Conservation (phyloP, 148 eudicot species). For the Rhododendron ovatum region DNA sequence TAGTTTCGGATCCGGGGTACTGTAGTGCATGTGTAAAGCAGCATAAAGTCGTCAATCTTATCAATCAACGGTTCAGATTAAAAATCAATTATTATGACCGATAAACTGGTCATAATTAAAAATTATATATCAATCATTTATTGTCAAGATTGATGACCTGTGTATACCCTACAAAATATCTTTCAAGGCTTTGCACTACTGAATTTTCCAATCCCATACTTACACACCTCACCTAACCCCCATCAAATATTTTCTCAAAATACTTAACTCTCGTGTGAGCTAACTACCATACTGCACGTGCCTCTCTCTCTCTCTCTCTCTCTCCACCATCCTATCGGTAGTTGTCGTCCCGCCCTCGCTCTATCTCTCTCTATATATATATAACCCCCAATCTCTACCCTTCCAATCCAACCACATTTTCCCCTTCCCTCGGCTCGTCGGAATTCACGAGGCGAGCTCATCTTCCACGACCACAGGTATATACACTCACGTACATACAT, state of each 20-base stretch:
- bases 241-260: background rate
- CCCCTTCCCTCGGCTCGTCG: background rate
- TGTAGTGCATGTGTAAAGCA: no score
- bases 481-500: background rate
- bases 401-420: background rate
- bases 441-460: background rate
- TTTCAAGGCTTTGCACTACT: no score
- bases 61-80: no score
- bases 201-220: no score
- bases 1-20: no score
- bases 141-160: no score
- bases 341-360: background rate
- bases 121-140: no score
- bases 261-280: background rate
- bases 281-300: constrained; percentile 13
- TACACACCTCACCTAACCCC: background rate
- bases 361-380: background rate
- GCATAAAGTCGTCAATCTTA: no score
- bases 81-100: no score
- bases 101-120: no score
- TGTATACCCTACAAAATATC: no score
- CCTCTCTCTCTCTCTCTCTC: background rate
- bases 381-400: background rate
- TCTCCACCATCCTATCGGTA: background rate
- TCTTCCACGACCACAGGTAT: background rate